These are phyloP conservation scores for Trichoderma hamatum DNA, from an alignment of 2,329 filamentous ascomycete genomes.

Conservation along the genomic window DNA sequence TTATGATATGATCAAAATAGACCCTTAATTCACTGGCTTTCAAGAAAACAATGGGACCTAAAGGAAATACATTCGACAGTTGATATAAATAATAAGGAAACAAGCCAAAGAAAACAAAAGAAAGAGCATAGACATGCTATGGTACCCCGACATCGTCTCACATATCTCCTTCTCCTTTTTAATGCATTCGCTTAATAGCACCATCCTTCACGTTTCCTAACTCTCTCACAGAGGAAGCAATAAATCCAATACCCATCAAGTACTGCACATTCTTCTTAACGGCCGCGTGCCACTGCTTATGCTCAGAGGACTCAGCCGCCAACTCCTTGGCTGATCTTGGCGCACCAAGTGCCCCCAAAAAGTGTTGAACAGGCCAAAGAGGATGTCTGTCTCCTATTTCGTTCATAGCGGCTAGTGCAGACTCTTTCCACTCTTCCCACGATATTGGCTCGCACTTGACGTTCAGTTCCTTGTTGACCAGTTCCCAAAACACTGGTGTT, in stretches of 20 bases:
- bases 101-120: neutral
- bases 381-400: slow-evolving; percentile 31
- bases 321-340: neutral
- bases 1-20: neutral
- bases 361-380: slow-evolving; percentile 35
- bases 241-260: slow-evolving; percentile 14
- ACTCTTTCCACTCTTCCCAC: slow-evolving; percentile 29
- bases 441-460: slow-evolving; percentile 18
- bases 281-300: neutral
- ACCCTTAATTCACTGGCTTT: neutral
- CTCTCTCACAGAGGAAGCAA: neutral
- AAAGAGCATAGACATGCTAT: neutral
- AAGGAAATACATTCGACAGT: neutral
- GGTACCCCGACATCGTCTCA: neutral
- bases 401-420: slow-evolving; percentile 22
- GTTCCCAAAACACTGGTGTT: slow-evolving; percentile 30
- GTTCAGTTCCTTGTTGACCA: slow-evolving; percentile 28
- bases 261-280: slow-evolving; percentile 16
- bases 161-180: neutral
- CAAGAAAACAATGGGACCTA: too few relatives aligned
- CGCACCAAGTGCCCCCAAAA: slow-evolving; percentile 25
- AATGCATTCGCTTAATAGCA: neutral
- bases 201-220: neutral
- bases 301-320: neutral
- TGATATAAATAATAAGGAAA: neutral